Evolutionary conservation across 2,329 filamentous ascomycete species (phyloP).

Genomic region (Colletotrichum melonis): DNA sequence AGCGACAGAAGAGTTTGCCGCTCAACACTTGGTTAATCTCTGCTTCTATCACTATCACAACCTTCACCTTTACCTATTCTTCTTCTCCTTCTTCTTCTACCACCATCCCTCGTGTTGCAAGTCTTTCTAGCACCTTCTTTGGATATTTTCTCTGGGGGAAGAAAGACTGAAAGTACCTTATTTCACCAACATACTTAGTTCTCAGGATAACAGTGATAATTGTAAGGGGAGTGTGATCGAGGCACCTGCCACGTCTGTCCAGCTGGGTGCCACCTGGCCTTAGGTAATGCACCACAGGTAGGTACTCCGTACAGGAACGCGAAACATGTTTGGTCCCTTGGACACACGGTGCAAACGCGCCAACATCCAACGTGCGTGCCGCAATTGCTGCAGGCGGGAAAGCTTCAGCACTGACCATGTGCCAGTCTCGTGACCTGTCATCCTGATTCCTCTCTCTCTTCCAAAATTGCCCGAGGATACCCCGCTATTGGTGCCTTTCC

Average conservation of each 20-base stretch:
- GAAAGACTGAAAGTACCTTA: no score
- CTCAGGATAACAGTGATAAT: not conserved
- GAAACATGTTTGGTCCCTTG: slow-evolving; percentile 23
- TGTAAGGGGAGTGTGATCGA: not conserved
- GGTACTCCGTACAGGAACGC: not conserved
- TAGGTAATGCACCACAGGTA: no score
- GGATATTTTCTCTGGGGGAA: no score
- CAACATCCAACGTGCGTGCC: slow-evolving; percentile 1
- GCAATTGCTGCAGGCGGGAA: not conserved
- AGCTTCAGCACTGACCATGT: slow-evolving; percentile 28
- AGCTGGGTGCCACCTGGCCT: slow-evolving; percentile 1
- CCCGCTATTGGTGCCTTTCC: slow-evolving; percentile 14
- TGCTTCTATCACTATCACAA: no score
- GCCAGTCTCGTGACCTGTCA: slow-evolving; percentile 34
- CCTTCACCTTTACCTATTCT: no score
- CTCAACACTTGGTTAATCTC: no score
- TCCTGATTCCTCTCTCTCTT: not conserved
- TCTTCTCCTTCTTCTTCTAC: no score
- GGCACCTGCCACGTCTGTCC: not conserved
- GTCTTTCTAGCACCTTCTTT: no score
- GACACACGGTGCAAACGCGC: slow-evolving; percentile 4
- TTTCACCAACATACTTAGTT: no score
- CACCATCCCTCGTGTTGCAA: no score
- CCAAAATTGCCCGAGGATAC: slow-evolving; percentile 33
- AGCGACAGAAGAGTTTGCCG: no score